A percentile compares a stretch with the other conserved stretches of the same genome.
These are phyloP conservation scores for Leucosporidium scottii DNA, from an alignment of 768 basidiomycete genomes.

Conservation along the genomic window DNA sequence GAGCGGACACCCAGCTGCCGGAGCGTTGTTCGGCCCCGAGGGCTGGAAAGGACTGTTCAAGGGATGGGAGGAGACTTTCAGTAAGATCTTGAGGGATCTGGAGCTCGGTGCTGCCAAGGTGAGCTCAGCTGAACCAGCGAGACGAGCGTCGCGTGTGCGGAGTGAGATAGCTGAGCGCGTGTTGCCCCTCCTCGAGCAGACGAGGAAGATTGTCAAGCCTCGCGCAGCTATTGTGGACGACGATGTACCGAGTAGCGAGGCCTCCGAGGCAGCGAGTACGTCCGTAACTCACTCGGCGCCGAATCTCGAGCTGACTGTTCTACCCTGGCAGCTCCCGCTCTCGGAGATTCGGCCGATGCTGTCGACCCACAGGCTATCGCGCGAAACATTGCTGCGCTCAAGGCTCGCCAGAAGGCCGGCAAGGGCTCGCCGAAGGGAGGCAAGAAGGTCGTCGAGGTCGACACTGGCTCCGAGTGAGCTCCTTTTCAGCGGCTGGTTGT, in stretches of 20 bases:
- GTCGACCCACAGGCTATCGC: conserved; percentile 82
- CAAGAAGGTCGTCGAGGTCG: conserved; percentile 13
- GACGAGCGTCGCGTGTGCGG: too few species aligned
- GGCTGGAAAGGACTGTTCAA: conserved; percentile 66
- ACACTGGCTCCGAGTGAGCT: conserved; percentile 23
- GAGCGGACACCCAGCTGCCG: conserved; percentile 13
- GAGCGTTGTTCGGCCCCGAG: conserved; percentile 42
- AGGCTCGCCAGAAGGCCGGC: conserved; percentile 62
- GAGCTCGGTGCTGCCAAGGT: conserved; percentile 61
- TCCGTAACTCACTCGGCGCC: too few species aligned
- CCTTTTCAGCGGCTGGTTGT: not conserved
- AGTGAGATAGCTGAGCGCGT: too few species aligned
- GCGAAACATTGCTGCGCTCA: conserved; percentile 82
- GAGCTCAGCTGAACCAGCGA: not conserved
- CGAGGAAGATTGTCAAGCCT: too few species aligned
- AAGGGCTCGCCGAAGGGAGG: conserved; percentile 37
- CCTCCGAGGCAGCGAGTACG: not conserved
- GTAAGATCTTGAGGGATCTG: conserved; percentile 62
- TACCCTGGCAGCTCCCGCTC: conserved; percentile 2
- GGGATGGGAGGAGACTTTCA: conserved; percentile 77
- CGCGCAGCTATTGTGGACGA: not conserved
- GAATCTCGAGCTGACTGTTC: not conserved
- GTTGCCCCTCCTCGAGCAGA: too few species aligned
- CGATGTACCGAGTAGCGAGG: not conserved
- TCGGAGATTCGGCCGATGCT: not conserved